Evolutionary conservation across 1,139 yeast genomes (phyloP), one percentile per base, ranked within the genome.

Genomic region (Sugiyamaella neomexicana): DNA sequence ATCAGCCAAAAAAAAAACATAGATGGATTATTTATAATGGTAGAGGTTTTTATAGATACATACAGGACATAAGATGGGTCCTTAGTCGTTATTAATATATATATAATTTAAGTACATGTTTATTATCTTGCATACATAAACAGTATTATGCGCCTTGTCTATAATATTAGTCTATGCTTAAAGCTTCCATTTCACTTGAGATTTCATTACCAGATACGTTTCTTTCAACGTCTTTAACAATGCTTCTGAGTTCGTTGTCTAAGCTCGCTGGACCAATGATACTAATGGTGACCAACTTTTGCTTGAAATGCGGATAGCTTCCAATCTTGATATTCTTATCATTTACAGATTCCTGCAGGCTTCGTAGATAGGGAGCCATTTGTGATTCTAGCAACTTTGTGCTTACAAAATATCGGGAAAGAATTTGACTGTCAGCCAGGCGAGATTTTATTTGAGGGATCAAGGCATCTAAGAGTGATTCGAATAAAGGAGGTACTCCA

Each of bases 401-500:
- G 55, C 80, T 79, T 9, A 89, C 88, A 61, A 77, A 88, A 61
- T 71, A 79, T 38, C 95, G 75, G 3, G 70, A 67, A 54, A 73
- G 75, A 16, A 68, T 67, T 16, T 70, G 56, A 0, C 67, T 65
- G 0, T 69, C 67, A 8, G 72, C 71, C 5, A 75, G 58, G 12
- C 74, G 63, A 7, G 58, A 55, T 10, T 39, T 23, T 15, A 78
- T 59, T 12, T 60, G 55, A 1, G 75, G 73, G 43, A 71, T 63
- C 29, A 76, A 65, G 1, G 75, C 76, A 10, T 68, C 72, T 15
- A 88, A 66, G 58, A 89, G 72, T 44, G 71, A 70, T 55, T 78
- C 78, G 68, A 88, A 89, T 31, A 89, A 72, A 58, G 81, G 82
- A 0, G 96, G 96, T 2, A 89, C 84, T 0, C 96, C 96, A 0